A percentile compares a stretch with the other conserved stretches of the same genome.
These are phyloP conservation scores for Penicillium egyptiacum DNA, from an alignment of 495 filamentous ascomycete species.

Conservation along the genomic window DNA sequence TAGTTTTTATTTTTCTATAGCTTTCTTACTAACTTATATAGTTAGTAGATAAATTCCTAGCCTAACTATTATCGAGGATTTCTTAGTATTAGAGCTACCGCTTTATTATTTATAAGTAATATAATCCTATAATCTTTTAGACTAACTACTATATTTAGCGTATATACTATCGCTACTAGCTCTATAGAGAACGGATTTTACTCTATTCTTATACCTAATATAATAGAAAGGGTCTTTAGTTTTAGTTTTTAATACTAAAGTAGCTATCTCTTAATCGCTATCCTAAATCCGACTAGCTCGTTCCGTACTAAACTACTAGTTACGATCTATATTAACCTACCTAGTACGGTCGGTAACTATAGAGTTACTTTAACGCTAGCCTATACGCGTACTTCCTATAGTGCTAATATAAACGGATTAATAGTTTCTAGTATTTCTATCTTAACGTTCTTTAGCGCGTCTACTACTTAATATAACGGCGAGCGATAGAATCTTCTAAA, in stretches of 20 bases:
- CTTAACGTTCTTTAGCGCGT: too few species aligned
- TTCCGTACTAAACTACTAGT: slow-evolving; percentile 7
- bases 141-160: neutral
- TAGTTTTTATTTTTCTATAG: too few species aligned
- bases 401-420: too few species aligned
- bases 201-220: neutral
- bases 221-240: slow-evolving; percentile 1
- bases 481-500: too few species aligned
- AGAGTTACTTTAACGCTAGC: too few species aligned
- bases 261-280: slow-evolving; percentile 1
- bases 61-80: too few species aligned
- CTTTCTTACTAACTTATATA: too few species aligned
- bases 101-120: neutral
- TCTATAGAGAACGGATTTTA: slow-evolving; percentile 1
- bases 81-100: too few species aligned
- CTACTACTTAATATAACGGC: too few species aligned
- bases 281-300: slow-evolving; percentile 8
- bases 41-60: too few species aligned
- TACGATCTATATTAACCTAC: neutral
- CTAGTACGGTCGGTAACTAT: neutral
- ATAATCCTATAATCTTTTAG: slow-evolving; percentile 4
- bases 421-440: too few species aligned
- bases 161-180: neutral
- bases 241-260: slow-evolving; percentile 2
- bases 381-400: too few species aligned